Base-by-base conservation (phyloP, 345 rosid genomes). In the Pistacia vera region DNA sequence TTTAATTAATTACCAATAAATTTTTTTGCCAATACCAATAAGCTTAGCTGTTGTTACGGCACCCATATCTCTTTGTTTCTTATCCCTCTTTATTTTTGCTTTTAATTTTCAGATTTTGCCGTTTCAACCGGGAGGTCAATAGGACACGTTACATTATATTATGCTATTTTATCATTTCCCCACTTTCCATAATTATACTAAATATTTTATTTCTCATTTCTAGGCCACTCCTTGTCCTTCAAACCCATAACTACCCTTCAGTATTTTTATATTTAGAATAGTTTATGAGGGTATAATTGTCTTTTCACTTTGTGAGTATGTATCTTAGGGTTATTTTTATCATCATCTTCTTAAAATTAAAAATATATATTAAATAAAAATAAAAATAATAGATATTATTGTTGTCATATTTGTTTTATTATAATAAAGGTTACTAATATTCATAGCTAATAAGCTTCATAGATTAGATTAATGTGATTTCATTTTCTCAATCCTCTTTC, bases 111-210 rank as follows among this genome's bases (percentile, higher is more conserved):
- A 5, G 17, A 48, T 36, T 67, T 61, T 78, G 84, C 84, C 86
- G 86, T 84, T 81, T 81, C 87, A 79, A 72, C 5, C 56, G 79
- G 79, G 72, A 62, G 74, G 79, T 73, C 82, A 66, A 81, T 59
- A 12, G 54, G 74, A 64, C 86, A 68, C 81, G 75, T 75, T 83
- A 60, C 30, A 33, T 46, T 22, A 25, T 49, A 66, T 69, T 4
- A 64, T 59, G 13, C 20, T 74, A 22, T 22, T 22, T 22, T 22
- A 22, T 22, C 25, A 22, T 22, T 22, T 22, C 25, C 25, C 25
- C 25, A 22, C 25, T 22, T 22, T 22, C 25, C 25, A 22, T 22
- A 22, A 22, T 22, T 22, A 22, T 22, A 22, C 25, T 22, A 22
- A 33, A 8, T 62, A 2, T 41, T 41, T 57, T 41, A 41, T 41